Percentiles rank a stretch among this genome's conserved stretches.
Evolutionary conservation across 164 flowering plant species (phyloP).

Genomic region (Macadamia tetraphylla): DNA sequence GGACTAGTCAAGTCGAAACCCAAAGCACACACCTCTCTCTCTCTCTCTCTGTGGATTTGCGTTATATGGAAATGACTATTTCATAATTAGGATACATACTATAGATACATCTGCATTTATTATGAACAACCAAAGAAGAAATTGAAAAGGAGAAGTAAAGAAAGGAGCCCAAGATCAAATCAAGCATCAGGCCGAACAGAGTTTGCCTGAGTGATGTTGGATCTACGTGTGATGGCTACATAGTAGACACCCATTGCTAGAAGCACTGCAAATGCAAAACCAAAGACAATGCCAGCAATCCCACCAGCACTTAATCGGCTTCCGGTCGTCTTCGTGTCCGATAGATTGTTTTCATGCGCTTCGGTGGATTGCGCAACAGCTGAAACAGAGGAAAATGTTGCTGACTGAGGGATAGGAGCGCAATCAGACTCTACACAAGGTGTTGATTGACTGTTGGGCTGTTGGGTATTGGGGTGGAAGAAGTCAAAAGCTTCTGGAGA

Average conservation of each 20-base stretch:
- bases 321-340: slow-evolving; percentile 8
- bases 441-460: slow-evolving; percentile 3
- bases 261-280: slow-evolving; percentile 30
- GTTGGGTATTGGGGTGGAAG: slow-evolving; percentile 53
- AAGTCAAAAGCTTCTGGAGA: slow-evolving; percentile 67
- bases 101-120: slow-evolving; percentile 12
- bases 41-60: too few relatives aligned
- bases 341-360: slow-evolving; percentile 30
- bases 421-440: slow-evolving; percentile 29
- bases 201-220: slow-evolving; percentile 26
- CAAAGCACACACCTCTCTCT: too few relatives aligned
- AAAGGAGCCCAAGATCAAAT: background rate
- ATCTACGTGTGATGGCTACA: slow-evolving; percentile 31
- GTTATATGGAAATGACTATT: background rate
- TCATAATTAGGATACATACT: background rate
- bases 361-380: slow-evolving; percentile 39
- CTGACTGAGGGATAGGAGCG: slow-evolving; percentile 35
- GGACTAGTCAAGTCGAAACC: too few relatives aligned
- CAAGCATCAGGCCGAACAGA: slow-evolving; percentile 35
- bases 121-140: background rate
- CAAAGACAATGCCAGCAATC: slow-evolving; percentile 50
- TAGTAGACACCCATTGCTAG: slow-evolving; percentile 54
- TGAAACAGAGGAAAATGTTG: slow-evolving; percentile 15
- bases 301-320: slow-evolving; percentile 38
- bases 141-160: background rate